Evolutionary conservation across 1,284 basidiomycete species (phyloP).

Genomic region (Paramarasmius palmivorus): DNA sequence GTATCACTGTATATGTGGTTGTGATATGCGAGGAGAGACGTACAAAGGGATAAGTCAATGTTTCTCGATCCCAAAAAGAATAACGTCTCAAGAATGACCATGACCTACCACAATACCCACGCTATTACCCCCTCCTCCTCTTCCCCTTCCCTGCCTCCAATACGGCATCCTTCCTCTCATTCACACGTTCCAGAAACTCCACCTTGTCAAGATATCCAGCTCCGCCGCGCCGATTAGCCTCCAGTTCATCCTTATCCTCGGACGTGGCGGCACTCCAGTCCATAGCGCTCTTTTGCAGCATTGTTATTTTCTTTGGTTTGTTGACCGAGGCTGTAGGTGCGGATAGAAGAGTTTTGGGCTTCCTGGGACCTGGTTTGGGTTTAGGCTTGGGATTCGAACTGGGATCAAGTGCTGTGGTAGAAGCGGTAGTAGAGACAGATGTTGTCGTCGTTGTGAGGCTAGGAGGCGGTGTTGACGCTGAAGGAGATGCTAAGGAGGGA

Average conservation of each 20-base stretch:
- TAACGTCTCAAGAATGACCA: too few relatives aligned
- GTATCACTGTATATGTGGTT: too few relatives aligned
- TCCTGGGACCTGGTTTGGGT: constrained; percentile 60
- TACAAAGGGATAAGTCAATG: too few relatives aligned
- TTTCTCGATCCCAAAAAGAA: too few relatives aligned
- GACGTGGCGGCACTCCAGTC: constrained; percentile 70
- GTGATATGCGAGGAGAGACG: too few relatives aligned
- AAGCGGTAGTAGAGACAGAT: constrained; percentile 13
- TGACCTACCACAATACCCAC: too few relatives aligned
- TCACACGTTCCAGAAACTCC: constrained; percentile 76
- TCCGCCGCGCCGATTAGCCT: constrained; percentile 67
- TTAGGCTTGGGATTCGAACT: constrained; percentile 21
- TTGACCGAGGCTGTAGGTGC: constrained; percentile 36
- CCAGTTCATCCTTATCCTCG: constrained; percentile 62
- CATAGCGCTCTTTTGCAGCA: constrained; percentile 80
- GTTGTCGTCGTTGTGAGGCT: constrained; percentile 14
- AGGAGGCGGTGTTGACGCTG: constrained; percentile 6
- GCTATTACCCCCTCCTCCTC: constrained; percentile 55
- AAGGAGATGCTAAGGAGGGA: too few relatives aligned
- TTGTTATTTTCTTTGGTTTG: constrained; percentile 75
- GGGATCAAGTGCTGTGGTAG: constrained; percentile 8
- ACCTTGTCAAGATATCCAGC: constrained; percentile 84
- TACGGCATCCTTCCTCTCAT: constrained; percentile 63
- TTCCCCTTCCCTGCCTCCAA: constrained; percentile 54
- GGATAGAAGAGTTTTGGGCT: constrained; percentile 54